phyloP scores from a whole-genome alignment of 257 asterid species.

The Plantago ovata region DNA sequence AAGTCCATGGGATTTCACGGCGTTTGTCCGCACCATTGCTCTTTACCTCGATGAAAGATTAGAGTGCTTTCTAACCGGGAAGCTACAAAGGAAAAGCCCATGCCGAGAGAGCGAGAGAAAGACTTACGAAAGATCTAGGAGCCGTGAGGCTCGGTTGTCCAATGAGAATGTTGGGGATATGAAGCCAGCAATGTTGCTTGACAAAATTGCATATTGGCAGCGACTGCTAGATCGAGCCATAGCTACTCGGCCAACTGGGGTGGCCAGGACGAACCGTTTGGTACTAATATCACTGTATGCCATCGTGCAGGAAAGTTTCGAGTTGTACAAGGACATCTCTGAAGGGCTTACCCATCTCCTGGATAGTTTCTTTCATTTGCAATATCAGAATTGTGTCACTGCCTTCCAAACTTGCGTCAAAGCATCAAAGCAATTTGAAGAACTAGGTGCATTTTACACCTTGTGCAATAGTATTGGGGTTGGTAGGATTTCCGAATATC shows the following conservation, averaged over 20 bases:
- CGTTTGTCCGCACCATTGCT: constrained; percentile 79
- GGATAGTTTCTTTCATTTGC: constrained; percentile 66
- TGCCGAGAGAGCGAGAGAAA: constrained; percentile 19
- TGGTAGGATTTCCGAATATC: constrained; percentile 68
- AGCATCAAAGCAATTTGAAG: constrained; percentile 68
- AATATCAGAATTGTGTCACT: constrained; percentile 53
- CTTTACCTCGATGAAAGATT: constrained; percentile 78
- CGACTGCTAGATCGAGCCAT: constrained; percentile 70
- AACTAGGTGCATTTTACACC: constrained; percentile 50
- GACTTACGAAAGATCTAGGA: constrained; percentile 23
- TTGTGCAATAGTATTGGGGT: constrained; percentile 59
- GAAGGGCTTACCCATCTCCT: constrained; percentile 65
- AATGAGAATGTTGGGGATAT: constrained; percentile 54
- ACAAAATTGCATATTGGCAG: constrained; percentile 69
- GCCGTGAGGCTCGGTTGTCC: constrained; percentile 18
- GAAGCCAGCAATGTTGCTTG: constrained; percentile 75
- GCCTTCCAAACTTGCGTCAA: constrained; percentile 71
- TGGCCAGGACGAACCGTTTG: constrained; percentile 47
- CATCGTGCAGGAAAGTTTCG: constrained; percentile 73
- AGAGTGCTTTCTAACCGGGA: constrained; percentile 77
- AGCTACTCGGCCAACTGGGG: constrained; percentile 71
- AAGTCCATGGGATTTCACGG: constrained; percentile 82
- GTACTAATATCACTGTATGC: constrained; percentile 58
- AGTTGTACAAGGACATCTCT: constrained; percentile 64
- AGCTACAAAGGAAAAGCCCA: constrained; percentile 52